Evolutionary conservation across 2,329 filamentous ascomycete species (phyloP).

Genomic region (Bipolaris zeicola): DNA sequence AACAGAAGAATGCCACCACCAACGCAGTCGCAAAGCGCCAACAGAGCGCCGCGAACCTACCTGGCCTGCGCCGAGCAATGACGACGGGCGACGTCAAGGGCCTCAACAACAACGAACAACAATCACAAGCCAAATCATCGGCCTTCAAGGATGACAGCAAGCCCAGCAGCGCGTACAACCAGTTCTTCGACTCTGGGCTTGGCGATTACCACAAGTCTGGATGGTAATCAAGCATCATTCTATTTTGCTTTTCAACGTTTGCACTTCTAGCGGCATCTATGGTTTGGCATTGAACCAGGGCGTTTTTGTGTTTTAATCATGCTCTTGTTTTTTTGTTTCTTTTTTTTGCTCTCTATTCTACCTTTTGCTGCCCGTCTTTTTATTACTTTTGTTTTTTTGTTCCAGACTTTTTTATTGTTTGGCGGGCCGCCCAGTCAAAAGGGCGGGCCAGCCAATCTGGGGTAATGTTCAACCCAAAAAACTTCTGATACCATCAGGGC

Average conservation of each 20-base stretch:
- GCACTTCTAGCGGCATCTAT: slow-evolving; percentile 47
- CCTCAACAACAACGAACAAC: slow-evolving; percentile 67
- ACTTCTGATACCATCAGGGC: slow-evolving; percentile 44
- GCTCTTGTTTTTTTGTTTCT: background rate
- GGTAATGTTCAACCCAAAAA: slow-evolving; percentile 43
- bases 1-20: slow-evolving; percentile 88
- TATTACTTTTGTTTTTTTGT: slow-evolving; percentile 13
- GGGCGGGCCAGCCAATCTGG: slow-evolving; percentile 29
- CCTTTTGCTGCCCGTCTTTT: background rate
- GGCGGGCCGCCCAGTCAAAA: slow-evolving; percentile 13
- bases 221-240: slow-evolving; percentile 63
- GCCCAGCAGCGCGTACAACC: slow-evolving; percentile 73
- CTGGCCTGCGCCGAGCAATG: slow-evolving; percentile 43
- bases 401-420: slow-evolving; percentile 12
- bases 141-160: slow-evolving; percentile 62
- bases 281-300: slow-evolving; percentile 41
- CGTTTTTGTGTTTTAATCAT: slow-evolving; percentile 32
- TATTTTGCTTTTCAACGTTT: slow-evolving; percentile 26
- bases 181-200: slow-evolving; percentile 73
- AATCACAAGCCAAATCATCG: slow-evolving; percentile 57
- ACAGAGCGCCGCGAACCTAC: slow-evolving; percentile 64
- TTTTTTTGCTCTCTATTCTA: slow-evolving; percentile 18
- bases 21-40: slow-evolving; percentile 88
- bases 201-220: slow-evolving; percentile 87
- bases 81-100: slow-evolving; percentile 84